Conservation (phyloP, 2,329 filamentous ascomycete genomes). For the Ophidiomyces ophidiicola region DNA sequence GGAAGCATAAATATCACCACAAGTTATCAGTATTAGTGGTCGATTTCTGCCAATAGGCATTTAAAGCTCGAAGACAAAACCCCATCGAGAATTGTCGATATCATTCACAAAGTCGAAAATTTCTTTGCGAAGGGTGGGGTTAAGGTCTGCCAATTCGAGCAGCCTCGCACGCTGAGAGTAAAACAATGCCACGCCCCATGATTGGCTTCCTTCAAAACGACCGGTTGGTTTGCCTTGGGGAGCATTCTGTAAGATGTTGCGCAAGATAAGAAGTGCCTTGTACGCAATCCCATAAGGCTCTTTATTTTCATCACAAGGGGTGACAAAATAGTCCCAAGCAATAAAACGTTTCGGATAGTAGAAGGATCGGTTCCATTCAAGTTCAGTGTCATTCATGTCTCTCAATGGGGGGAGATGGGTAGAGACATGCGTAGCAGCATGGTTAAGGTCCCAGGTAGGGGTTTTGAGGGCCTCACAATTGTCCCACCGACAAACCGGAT, state of each 20-base stretch:
- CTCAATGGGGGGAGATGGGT: constrained; percentile 14
- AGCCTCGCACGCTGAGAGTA: constrained; percentile 30
- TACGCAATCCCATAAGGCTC: constrained; percentile 37
- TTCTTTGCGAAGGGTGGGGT: constrained; percentile 31
- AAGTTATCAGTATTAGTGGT: no score
- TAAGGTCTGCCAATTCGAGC: constrained; percentile 30
- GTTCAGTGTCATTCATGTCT: constrained; percentile 17
- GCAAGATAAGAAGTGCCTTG: constrained; percentile 36
- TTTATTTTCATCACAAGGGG: constrained; percentile 28
- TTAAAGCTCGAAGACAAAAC: constrained; percentile 7
- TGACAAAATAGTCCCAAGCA: constrained; percentile 31
- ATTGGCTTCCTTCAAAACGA: constrained; percentile 7
- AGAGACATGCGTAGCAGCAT: constrained; percentile 31
- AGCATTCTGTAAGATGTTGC: constrained; percentile 36
- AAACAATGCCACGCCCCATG: constrained; percentile 20
- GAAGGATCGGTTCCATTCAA: constrained; percentile 23
- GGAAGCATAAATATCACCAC: no score
- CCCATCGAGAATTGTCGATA: constrained; percentile 18
- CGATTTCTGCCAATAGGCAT: no score
- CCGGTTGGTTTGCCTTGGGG: constrained; percentile 21
- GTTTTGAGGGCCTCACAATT: constrained; percentile 28
- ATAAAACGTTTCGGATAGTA: constrained; percentile 32
- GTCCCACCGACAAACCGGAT: constrained; percentile 29
- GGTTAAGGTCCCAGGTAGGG: constrained; percentile 26
- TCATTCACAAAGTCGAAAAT: constrained; percentile 34